These are phyloP conservation scores for Diplocarpon mali DNA, from an alignment of 2,329 filamentous ascomycete species.

Conservation along the genomic window DNA sequence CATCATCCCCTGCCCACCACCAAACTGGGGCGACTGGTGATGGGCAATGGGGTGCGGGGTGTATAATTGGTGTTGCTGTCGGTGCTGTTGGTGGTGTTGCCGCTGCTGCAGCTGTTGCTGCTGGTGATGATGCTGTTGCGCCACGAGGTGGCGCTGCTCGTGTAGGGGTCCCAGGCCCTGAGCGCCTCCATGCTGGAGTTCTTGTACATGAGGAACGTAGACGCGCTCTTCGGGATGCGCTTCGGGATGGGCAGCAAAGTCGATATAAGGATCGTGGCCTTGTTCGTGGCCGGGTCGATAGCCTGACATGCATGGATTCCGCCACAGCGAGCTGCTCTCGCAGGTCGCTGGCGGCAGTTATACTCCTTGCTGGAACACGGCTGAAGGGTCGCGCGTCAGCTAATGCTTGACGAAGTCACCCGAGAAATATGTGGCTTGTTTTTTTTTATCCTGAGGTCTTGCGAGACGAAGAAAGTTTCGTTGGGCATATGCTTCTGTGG, in stretches of 20 bases:
- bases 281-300: constrained; percentile 52
- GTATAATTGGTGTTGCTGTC: constrained; percentile 38
- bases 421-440: no score
- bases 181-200: constrained; percentile 26
- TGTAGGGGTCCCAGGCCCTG: constrained; percentile 24
- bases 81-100: constrained; percentile 32
- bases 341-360: constrained; percentile 53
- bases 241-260: constrained; percentile 58
- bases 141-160: constrained; percentile 21
- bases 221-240: constrained; percentile 53
- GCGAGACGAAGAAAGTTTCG: constrained; percentile 4
- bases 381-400: constrained; percentile 12
- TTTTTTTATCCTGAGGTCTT: constrained; percentile 9
- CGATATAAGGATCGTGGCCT: constrained; percentile 51
- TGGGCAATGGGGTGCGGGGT: constrained; percentile 45
- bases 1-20: constrained; percentile 39
- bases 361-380: constrained; percentile 25
- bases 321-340: constrained; percentile 68
- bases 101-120: constrained; percentile 28
- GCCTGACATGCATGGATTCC: constrained; percentile 52
- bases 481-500: constrained; percentile 12
- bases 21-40: constrained; percentile 33
- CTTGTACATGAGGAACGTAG: constrained; percentile 41
- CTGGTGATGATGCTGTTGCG: constrained; percentile 45
- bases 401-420: neutral